These are phyloP conservation scores for Amanita subjunquillea DNA, from an alignment of 768 basidiomycete species.

Conservation along the genomic window DNA sequence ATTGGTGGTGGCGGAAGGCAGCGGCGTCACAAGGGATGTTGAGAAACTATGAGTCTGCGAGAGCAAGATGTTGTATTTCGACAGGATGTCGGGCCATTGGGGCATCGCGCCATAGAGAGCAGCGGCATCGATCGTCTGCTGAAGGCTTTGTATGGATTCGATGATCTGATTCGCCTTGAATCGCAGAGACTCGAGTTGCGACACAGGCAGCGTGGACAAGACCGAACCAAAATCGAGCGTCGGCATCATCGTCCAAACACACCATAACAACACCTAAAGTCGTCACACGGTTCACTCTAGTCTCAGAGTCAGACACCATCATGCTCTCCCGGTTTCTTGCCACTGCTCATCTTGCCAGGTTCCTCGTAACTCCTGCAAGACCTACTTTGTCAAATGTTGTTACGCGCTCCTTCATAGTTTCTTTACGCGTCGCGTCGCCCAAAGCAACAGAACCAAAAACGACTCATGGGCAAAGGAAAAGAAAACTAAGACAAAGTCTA, in stretches of 20 bases:
- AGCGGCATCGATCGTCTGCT: conserved; percentile 50
- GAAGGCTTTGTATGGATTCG: conserved; percentile 60
- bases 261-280: background rate
- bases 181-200: conserved; percentile 66
- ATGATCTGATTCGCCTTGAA: conserved; percentile 75
- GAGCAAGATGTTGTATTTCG: conserved; percentile 77
- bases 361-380: background rate
- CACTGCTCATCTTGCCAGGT: background rate
- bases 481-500: background rate
- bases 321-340: background rate
- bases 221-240: conserved; percentile 13
- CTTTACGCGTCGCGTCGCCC: background rate
- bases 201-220: conserved; percentile 33
- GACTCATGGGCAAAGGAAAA: background rate
- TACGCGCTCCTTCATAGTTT: conserved; percentile 2
- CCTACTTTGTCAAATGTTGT: background rate
- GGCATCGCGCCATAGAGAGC: conserved; percentile 54
- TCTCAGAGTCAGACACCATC: background rate
- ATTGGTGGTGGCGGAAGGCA: conserved; percentile 14
- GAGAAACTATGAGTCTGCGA: conserved; percentile 77
- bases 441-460: background rate
- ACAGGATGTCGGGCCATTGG: conserved; percentile 78
- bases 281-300: background rate
- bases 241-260: background rate
- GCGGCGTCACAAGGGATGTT: conserved; percentile 40